These are phyloP conservation scores for Candida ipomoeae DNA, from an alignment of 805 yeast genomes.

Conservation along the genomic window DNA sequence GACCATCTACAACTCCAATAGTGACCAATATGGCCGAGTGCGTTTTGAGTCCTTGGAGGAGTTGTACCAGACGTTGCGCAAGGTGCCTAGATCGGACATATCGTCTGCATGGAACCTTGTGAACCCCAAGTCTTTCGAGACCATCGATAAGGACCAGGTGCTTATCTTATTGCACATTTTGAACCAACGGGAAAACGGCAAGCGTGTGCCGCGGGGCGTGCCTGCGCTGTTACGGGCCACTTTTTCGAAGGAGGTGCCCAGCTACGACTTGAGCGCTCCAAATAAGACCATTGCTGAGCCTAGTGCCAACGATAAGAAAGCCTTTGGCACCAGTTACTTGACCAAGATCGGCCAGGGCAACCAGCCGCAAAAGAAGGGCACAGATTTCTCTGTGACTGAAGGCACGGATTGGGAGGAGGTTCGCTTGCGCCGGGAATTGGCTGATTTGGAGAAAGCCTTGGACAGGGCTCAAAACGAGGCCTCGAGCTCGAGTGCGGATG, in stretches of 20 bases:
- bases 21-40: conserved; percentile 78
- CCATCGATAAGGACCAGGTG: conserved; percentile 92
- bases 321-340: conserved; percentile 54
- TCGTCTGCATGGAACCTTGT: conserved; percentile 93
- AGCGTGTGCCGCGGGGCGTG: conserved; percentile 87
- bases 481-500: conserved; percentile 6
- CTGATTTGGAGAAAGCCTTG: conserved; percentile 67
- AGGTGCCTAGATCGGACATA: conserved; percentile 79
- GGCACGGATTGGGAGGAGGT: conserved; percentile 95
- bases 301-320: conserved; percentile 21
- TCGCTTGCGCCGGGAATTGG: conserved; percentile 71
- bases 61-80: conserved; percentile 61
- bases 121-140: conserved; percentile 81
- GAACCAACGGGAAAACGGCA: conserved; percentile 82
- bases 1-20: conserved; percentile 64
- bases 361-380: conserved; percentile 42
- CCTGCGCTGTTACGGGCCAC: conserved; percentile 91
- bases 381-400: conserved; percentile 66
- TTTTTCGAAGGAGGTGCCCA: conserved; percentile 79
- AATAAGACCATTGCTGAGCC: conserved; percentile 14
- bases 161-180: conserved; percentile 84
- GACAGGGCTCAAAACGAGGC: conserved; percentile 41
- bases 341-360: conserved; percentile 52
- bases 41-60: conserved; percentile 66
- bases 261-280: conserved; percentile 50